Conservation (phyloP, 139 green algal genomes). For the Micractinium conductrix region DNA sequence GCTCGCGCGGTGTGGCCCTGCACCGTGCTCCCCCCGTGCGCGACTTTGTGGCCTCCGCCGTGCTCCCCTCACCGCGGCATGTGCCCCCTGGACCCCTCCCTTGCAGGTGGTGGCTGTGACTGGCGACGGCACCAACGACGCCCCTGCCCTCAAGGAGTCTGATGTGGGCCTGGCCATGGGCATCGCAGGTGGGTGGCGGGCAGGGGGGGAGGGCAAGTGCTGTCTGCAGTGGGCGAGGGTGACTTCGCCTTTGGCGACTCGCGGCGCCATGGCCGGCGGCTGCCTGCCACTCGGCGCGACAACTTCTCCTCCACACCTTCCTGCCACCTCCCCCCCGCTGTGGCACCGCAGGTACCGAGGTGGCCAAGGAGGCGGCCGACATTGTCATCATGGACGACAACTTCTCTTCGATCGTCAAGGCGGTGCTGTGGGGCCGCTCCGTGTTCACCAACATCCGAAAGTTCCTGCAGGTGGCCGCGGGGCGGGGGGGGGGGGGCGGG, state of each 20-base stretch:
- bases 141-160: conserved; percentile 93
- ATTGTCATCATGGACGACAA: conserved; percentile 99
- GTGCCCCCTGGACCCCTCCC: conserved; percentile 84
- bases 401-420: conserved; percentile 97
- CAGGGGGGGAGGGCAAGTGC: conserved; percentile 90
- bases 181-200: conserved; percentile 85
- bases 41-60: too few species aligned
- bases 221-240: too few species aligned
- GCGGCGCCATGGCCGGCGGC: too few species aligned
- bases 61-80: too few species aligned
- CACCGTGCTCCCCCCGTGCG: too few species aligned
- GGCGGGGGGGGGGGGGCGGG: neutral
- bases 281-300: neutral
- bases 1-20: too few species aligned
- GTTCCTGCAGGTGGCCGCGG: conserved; percentile 83
- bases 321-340: neutral
- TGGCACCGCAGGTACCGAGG: conserved; percentile 79
- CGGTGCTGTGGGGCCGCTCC: conserved; percentile 95
- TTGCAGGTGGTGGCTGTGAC: conserved; percentile 97
- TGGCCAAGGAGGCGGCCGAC: conserved; percentile 98
- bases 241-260: too few species aligned
- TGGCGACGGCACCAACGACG: conserved; percentile 98
- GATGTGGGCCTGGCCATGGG: conserved; percentile 99
- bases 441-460: conserved; percentile 99
- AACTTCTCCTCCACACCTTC: neutral